phyloP scores from a whole-genome alignment of 345 rosid species.

The Murraya koenigii region DNA sequence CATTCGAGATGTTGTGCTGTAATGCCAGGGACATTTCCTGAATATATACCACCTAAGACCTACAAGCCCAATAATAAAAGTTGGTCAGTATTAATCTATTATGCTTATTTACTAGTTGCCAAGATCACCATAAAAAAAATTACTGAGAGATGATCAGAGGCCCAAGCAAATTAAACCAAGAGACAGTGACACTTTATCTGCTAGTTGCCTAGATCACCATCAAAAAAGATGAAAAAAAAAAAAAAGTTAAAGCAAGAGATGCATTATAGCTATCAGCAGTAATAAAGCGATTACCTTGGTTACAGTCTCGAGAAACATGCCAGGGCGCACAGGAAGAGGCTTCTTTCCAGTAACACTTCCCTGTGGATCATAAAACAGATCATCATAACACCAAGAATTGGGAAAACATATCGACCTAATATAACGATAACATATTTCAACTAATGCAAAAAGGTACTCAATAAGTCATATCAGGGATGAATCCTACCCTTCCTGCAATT shows the following conservation, averaged over 20 bases:
- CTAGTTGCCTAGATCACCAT: no score
- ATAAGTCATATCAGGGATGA: background rate
- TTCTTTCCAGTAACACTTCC: conserved; percentile 68
- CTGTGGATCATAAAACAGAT: conserved; percentile 35
- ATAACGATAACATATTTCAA: background rate
- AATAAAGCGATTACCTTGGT: conserved; percentile 56
- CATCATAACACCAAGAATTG: background rate
- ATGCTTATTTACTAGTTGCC: background rate
- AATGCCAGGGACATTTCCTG: conserved; percentile 75
- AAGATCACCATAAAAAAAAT: background rate
- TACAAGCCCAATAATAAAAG: conserved; percentile 28
- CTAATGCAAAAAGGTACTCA: background rate
- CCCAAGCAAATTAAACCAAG: conserved; percentile 4
- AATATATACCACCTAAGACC: conserved; percentile 89
- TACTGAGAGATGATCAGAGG: background rate
- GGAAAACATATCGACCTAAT: background rate
- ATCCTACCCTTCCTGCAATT: conserved; percentile 67
- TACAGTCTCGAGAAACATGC: conserved; percentile 95
- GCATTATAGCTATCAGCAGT: background rate
- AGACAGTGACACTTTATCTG: no score
- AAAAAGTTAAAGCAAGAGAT: background rate
- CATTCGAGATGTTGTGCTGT: conserved; percentile 96
- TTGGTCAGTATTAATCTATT: conserved; percentile 17
- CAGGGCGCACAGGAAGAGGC: conserved; percentile 90
- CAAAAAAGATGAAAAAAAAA: no score